Evolutionary conservation across 305 asterid genomes (phyloP).

Genomic region (Fraxinus platypoda): DNA sequence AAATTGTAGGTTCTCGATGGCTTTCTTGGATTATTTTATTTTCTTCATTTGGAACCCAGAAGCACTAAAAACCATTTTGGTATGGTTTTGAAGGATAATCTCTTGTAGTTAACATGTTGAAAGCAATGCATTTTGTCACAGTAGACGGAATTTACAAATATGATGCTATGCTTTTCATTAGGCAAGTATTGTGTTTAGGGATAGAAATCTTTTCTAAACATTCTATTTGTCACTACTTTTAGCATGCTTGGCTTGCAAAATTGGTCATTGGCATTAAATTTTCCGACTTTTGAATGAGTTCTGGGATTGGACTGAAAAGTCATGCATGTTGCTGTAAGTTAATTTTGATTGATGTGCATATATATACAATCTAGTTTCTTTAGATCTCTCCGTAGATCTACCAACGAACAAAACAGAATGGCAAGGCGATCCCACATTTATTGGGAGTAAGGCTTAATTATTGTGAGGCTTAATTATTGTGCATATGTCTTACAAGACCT

Average conservation of each 20-base stretch:
- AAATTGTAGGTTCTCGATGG: not conserved
- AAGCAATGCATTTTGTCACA: not conserved
- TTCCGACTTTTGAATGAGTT: not conserved
- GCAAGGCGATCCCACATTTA: not conserved
- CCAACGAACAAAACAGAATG: not conserved
- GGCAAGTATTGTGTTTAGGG: not conserved
- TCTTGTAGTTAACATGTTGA: not conserved
- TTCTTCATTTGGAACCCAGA: not conserved
- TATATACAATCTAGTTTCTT: not conserved
- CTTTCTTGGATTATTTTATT: not conserved
- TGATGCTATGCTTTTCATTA: not conserved
- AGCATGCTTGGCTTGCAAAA: not conserved
- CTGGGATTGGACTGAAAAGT: not conserved
- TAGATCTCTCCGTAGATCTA: not conserved
- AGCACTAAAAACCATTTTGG: not conserved
- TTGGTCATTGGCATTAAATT: not conserved
- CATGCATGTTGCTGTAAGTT: not conserved
- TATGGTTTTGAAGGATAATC: not conserved
- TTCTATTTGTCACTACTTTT: not conserved
- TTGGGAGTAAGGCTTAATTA: not conserved
- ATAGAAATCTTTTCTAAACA: not conserved
- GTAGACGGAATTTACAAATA: not conserved
- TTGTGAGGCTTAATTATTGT: not conserved
- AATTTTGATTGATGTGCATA: not conserved
- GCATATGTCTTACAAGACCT: not conserved